These are phyloP conservation scores for Monosporozyma aquatica DNA, from an alignment of 805 yeast species.

Conservation along the genomic window DNA sequence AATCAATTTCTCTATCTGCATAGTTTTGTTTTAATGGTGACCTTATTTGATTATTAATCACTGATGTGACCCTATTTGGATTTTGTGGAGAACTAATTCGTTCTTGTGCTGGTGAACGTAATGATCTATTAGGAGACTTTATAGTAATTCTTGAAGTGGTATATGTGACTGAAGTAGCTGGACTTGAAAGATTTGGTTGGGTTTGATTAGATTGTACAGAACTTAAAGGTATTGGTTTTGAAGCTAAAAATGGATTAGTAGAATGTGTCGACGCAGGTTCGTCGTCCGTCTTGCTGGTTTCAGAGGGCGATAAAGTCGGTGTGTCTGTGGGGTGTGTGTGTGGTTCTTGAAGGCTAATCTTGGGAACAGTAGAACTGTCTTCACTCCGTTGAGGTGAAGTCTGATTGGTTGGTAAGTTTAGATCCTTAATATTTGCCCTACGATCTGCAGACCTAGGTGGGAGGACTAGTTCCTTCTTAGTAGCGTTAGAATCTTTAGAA, in stretches of 20 bases:
- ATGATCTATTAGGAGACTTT: constrained; percentile 20
- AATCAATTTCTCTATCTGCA: constrained; percentile 5
- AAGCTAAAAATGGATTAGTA: neutral
- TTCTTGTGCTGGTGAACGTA: constrained; percentile 6
- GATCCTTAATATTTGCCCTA: constrained; percentile 15
- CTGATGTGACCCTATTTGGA: constrained; percentile 25
- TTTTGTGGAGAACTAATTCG: constrained; percentile 11
- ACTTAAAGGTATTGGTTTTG: neutral
- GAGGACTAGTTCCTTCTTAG: constrained; percentile 13
- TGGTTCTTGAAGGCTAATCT: neutral
- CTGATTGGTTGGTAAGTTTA: constrained; percentile 9
- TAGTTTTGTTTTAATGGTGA: constrained; percentile 22
- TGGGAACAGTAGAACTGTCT: neutral
- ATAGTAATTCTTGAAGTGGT: constrained; percentile 32
- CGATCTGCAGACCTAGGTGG: constrained; percentile 38
- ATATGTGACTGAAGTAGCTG: constrained; percentile 30
- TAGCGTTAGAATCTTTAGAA: neutral
- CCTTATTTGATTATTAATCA: constrained; percentile 27
- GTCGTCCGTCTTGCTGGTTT: neutral
- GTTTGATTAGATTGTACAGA: neutral
- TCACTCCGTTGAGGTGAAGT: neutral
- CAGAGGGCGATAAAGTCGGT: neutral
- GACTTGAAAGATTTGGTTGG: constrained; percentile 7
- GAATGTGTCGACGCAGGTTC: neutral
- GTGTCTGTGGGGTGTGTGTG: neutral